Evolutionary conservation across 1,284 basidiomycete genomes (phyloP), one percentile per base, ranked within the genome.

Genomic region (Ceratobasidium sp.): DNA sequence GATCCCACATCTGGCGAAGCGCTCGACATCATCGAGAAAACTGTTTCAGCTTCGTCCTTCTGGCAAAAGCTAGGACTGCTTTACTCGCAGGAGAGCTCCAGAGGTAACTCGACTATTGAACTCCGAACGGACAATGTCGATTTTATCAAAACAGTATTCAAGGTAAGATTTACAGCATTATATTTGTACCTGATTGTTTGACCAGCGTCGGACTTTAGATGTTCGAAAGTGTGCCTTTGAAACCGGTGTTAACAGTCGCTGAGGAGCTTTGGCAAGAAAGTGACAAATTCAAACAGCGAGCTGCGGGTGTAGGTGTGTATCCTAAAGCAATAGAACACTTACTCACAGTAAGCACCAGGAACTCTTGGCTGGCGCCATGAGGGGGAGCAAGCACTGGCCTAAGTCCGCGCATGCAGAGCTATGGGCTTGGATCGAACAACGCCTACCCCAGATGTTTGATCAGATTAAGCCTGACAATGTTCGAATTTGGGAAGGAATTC

Each of bases 331-430:
- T 69, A 43, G 31, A 19, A 24, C 29, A 31, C 3, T 63, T 8
- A 54, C 31, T 24, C 56, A 59, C 59, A 11, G 27, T n/a, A 19
- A 24, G 16, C 11, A 43, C 4, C 29, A 63, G 29, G 75, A 39
- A 68, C 19, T 48, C 43, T 19, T 64, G 31, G 29, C 39, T n/a
- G 66, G 66, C 53, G 66, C 46, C 37, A 66, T 76, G 51, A 78
- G 85, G 87, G 96, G 95, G 31, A 90, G 92, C 14, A 98, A 98
- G 82, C 94, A 98, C 81, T 99, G 97, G 97, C 86, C 90, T 0
- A 85, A 86, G 74, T 83, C 83, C 68, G 84, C 86, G 76, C 87
- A 88, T 59, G 82, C 88, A 61, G 81, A 82, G 61, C 82, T 98
- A 2, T 97, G 94, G 95, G 80, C 84, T 39, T 99, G 97, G 98